Evolutionary conservation across 495 filamentous ascomycete species (phyloP), one percentile per base, ranked within the genome.

Genomic region (Annulohypoxylon maeteangense): DNA sequence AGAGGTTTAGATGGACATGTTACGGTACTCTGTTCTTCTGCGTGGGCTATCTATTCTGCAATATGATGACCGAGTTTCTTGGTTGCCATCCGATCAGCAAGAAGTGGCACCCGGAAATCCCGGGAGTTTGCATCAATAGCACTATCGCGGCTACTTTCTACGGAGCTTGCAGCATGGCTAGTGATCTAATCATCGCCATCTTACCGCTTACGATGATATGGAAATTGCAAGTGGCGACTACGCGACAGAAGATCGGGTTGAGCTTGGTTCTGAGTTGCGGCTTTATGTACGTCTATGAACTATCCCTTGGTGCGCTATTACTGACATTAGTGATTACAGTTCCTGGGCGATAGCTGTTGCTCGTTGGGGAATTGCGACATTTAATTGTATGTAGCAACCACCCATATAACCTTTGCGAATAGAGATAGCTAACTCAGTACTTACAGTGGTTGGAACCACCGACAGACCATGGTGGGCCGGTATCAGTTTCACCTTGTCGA

Each of bases 1-100:
- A 54, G 2, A 62, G 16, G 16, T 82, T 82, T 65, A 63, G 67
- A 55, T 80, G 77, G 67, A 25, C 67, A 11, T 81, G 78, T 51
- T 79, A 76, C 69, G 53, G 63, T 27, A 78, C 73, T 55, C 66
- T 81, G 45, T 80, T 80, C 70, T 76, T 80, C 68, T 75, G 75
- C 59, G 66, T 67, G 20, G 71, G 72, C 25, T 82, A 82, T 32
- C 74, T 82, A 2, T 59, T 80, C 59, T 71, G 74, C 66, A 82
- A 82, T 60, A 67, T 81, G 47, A 66, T 77, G 18, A 81, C 78
- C 4, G 77, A 81, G 50, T 58, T 80, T 29, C 66, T 79, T 65
- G 80, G 80, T 4, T 82, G 80, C 68, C 64, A 66, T 8, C 80
- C 80, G 11, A 68, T 70, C 36, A 58, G 40, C 20, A 82, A 81